Percentiles rank a stretch among this genome's conserved stretches.
Conservation (phyloP, 2,329 filamentous ascomycete species). For the Fusarium napiforme region DNA sequence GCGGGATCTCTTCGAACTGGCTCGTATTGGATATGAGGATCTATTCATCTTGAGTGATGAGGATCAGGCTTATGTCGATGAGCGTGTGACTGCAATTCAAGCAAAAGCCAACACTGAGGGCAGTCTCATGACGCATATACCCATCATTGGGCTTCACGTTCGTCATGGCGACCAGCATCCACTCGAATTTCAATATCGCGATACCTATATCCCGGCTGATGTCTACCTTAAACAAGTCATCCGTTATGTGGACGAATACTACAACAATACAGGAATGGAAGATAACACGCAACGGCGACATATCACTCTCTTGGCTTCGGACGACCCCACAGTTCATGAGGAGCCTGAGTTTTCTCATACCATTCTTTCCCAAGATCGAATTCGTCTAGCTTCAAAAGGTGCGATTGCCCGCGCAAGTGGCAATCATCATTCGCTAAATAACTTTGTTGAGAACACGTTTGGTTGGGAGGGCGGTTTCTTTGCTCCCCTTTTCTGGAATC, state of each 20-base stretch:
- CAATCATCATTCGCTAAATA: constrained; percentile 64
- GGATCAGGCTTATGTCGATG: constrained; percentile 72
- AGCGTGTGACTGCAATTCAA: constrained; percentile 67
- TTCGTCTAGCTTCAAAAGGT: constrained; percentile 76
- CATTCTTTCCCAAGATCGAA: constrained; percentile 77
- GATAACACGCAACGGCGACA: constrained; percentile 53
- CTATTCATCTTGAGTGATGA: constrained; percentile 76
- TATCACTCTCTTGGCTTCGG: constrained; percentile 76
- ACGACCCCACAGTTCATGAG: constrained; percentile 81
- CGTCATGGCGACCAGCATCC: constrained; percentile 84
- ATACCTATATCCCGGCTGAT: constrained; percentile 81
- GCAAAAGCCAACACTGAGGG: constrained; percentile 56
- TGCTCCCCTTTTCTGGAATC: constrained; percentile 81
- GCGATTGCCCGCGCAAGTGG: constrained; percentile 54
- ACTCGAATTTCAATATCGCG: constrained; percentile 78
- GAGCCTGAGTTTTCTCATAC: constrained; percentile 69
- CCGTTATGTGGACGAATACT: constrained; percentile 62
- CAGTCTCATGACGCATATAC: constrained; percentile 49
- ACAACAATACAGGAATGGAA: constrained; percentile 56
- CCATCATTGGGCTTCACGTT: constrained; percentile 77
- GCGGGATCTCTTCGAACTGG: constrained; percentile 73
- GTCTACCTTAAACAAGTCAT: constrained; percentile 71
- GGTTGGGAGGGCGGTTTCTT: constrained; percentile 94
- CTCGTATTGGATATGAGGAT: constrained; percentile 75
- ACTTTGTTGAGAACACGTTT: constrained; percentile 78